These are phyloP conservation scores for Jatropha curcas DNA, from an alignment of 345 rosid species.

Conservation along the genomic window DNA sequence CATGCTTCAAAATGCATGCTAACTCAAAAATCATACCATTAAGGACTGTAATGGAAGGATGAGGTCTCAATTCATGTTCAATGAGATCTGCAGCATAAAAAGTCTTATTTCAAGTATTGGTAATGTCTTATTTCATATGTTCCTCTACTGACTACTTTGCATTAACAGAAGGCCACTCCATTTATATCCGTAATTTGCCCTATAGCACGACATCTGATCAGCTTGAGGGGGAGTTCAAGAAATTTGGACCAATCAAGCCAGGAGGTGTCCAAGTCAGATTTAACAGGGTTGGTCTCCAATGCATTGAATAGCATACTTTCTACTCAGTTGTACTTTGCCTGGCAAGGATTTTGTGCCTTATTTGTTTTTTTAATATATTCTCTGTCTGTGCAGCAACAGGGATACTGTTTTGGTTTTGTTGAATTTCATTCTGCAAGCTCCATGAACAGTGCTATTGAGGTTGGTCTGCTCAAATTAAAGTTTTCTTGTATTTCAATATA, in stretches of 20 bases:
- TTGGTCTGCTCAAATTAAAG: not conserved
- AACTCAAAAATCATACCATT: not conserved
- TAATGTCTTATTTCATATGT: not conserved
- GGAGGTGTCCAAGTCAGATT: constrained; percentile 33
- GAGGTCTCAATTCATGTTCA: not conserved
- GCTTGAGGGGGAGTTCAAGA: constrained; percentile 29
- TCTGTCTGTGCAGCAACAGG: constrained; percentile 25
- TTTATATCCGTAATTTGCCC: constrained; percentile 32
- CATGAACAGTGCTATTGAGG: constrained; percentile 29
- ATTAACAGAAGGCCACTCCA: constrained; percentile 31
- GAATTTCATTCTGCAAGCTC: constrained; percentile 30
- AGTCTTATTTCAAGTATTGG: not conserved
- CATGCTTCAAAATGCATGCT: not conserved
- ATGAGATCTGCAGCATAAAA: not conserved
- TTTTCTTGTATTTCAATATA: not conserved
- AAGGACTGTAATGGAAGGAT: not conserved
- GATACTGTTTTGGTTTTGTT: constrained; percentile 36
- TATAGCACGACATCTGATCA: constrained; percentile 12
- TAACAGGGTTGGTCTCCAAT: constrained; percentile 22
- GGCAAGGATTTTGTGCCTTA: not conserved
- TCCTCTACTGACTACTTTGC: constrained; percentile 2
- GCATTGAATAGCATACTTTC: not conserved
- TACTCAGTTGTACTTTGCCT: not conserved
- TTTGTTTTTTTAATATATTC: not conserved
- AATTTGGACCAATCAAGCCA: constrained; percentile 31